Conservation (phyloP, 768 basidiomycete species). For the Xanthoconium stramineum region DNA sequence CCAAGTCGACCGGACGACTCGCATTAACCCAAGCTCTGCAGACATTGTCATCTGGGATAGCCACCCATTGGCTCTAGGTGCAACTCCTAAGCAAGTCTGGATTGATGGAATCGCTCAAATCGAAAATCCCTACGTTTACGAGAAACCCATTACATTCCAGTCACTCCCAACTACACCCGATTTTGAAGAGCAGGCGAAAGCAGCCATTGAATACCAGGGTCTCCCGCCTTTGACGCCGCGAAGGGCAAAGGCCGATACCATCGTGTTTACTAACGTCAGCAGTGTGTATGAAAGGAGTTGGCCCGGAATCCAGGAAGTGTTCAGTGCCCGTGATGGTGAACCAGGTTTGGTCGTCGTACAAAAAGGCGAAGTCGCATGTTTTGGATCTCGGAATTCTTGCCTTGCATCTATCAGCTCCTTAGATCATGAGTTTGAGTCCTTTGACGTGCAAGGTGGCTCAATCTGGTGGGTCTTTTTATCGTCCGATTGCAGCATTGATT, state of each 20-base stretch:
- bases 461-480: slow-evolving; percentile 39
- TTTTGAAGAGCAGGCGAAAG: slow-evolving; percentile 61
- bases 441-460: slow-evolving; percentile 67
- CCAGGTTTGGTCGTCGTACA: slow-evolving; percentile 46
- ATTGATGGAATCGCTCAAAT: slow-evolving; percentile 83
- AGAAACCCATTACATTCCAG: slow-evolving; percentile 58
- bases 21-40: slow-evolving; percentile 19
- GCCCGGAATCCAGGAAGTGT: slow-evolving; percentile 21
- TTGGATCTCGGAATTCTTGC: slow-evolving; percentile 35
- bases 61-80: slow-evolving; percentile 74
- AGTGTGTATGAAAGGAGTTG: slow-evolving; percentile 43
- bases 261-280: slow-evolving; percentile 66
- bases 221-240: slow-evolving; percentile 60
- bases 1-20: neutral
- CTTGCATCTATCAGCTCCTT: slow-evolving; percentile 7
- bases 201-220: slow-evolving; percentile 62
- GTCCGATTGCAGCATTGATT: neutral
- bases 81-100: slow-evolving; percentile 77
- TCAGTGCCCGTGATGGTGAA: slow-evolving; percentile 8
- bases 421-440: slow-evolving; percentile 31
- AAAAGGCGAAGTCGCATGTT: slow-evolving; percentile 54
- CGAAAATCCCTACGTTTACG: slow-evolving; percentile 39
- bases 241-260: slow-evolving; percentile 33
- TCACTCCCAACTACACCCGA: slow-evolving; percentile 50
- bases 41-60: slow-evolving; percentile 76